Conservation (phyloP, 768 basidiomycete genomes). For the Roridomyces roridus region DNA sequence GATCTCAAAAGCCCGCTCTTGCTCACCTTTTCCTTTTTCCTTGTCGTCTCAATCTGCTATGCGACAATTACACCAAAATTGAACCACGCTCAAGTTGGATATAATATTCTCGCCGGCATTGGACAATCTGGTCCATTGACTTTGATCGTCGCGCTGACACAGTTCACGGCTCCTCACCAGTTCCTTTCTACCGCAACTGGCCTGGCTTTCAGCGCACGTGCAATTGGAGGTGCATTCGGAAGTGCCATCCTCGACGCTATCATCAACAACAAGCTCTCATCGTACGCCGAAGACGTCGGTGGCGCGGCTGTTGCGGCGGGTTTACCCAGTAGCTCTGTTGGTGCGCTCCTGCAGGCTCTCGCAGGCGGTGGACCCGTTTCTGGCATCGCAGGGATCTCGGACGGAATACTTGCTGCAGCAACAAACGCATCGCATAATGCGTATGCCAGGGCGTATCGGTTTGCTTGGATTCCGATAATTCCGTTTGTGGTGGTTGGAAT, state of each 20-base stretch:
- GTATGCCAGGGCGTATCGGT: conserved; percentile 23
- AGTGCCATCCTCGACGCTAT: conserved; percentile 27
- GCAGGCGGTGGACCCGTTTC: background rate
- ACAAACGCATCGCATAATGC: conserved; percentile 13
- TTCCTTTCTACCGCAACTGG: conserved; percentile 27
- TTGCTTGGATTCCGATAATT: conserved; percentile 25
- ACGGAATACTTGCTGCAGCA: conserved; percentile 10
- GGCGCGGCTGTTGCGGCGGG: conserved; percentile 23
- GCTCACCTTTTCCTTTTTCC: conserved; percentile 25
- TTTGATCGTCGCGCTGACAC: conserved; percentile 24
- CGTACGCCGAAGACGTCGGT: conserved; percentile 21
- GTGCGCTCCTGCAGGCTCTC: conserved; percentile 16
- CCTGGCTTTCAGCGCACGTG: conserved; percentile 25
- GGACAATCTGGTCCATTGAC: conserved; percentile 27
- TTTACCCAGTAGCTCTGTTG: conserved; percentile 12
- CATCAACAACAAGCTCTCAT: conserved; percentile 27
- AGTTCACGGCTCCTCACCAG: conserved; percentile 26
- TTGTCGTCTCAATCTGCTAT: conserved; percentile 27
- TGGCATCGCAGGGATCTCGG: conserved; percentile 11
- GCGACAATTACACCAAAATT: conserved; percentile 25
- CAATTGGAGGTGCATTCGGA: conserved; percentile 28
- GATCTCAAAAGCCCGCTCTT: conserved; percentile 25
- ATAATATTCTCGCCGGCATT: conserved; percentile 24
- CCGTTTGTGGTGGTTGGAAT: conserved; percentile 24
- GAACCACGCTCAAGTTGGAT: conserved; percentile 26